Base-by-base conservation (phyloP, 345 rosid species). In the Hibiscus mutabilis region DNA sequence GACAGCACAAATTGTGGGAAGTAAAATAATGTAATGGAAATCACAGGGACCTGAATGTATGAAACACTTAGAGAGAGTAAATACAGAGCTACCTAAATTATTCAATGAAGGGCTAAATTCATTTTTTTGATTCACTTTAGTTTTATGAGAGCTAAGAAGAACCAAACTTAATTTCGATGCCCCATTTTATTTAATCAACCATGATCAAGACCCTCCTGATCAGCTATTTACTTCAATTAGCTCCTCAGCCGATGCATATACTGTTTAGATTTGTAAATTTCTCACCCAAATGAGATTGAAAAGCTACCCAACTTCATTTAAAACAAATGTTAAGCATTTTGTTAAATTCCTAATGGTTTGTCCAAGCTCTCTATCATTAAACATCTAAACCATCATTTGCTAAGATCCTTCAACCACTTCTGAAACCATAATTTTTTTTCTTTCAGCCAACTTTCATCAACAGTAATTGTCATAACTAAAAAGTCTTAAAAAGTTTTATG, bases 391-490 rank as follows among this genome's bases (percentile, higher is more conserved):
- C 42, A 6, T 66, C 31, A 66, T 66, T 66, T 22, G 33, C 33
- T 66, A 15, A 24, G 14, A 44, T 66, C 21, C 21, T 66, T 44
- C 69, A 66, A 31, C 55, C 18, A 44, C 55, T 64, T 64, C 6
- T 2, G 11, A 6, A 64, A 64, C 31, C n/a, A 42, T 40, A 42
- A 25, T 1, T 35, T 64, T 64, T 40, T 64, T 2, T 12, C 46
- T 21, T 64, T 13, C 31, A 42, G 68, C 68, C 21, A 64, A 64
- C 53, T 40, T 64, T 64, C 68, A 64, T 40, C 27, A 42, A 42
- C 53, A 64, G 33, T 19, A 8, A 63, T 7, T 19, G 31, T 13
- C 44, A 27, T 5, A 63, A 35, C 42, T 6, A 35, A 35, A 35
- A 35, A 7, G 24, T 65, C n/a, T 65, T 6, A 6, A 35, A 35